Evolutionary conservation across 768 basidiomycete genomes (phyloP).

Genomic region (Ramaria rubella): DNA sequence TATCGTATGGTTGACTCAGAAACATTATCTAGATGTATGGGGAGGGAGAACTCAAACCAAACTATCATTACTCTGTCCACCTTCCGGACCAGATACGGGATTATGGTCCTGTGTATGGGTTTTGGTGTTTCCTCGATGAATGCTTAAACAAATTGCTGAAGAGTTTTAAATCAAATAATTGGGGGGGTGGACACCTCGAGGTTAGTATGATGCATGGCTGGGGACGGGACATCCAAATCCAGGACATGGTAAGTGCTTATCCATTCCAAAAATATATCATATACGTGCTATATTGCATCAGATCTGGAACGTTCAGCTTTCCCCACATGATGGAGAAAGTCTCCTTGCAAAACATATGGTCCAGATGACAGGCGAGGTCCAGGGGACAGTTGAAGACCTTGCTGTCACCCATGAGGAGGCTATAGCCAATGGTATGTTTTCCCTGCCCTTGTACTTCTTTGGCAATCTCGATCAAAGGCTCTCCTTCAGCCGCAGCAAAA

Average conservation of each 20-base stretch:
- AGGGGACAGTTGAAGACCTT: conserved; percentile 16
- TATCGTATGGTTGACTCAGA: not conserved
- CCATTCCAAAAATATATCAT: not conserved
- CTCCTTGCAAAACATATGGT: not conserved
- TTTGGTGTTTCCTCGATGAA: conserved; percentile 34
- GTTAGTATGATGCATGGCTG: conserved; percentile 27
- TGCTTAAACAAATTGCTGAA: conserved; percentile 21
- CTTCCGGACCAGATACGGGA: conserved; percentile 20
- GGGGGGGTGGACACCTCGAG: conserved; percentile 25
- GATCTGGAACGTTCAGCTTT: not conserved
- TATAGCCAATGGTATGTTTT: not conserved
- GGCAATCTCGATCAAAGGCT: conserved; percentile 11
- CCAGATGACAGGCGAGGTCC: conserved; percentile 1
- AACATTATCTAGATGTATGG: conserved; percentile 27
- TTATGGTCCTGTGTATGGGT: conserved; percentile 19
- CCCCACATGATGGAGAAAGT: not conserved
- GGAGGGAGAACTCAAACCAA: conserved; percentile 25
- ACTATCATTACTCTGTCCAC: conserved; percentile 34
- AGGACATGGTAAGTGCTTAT: conserved; percentile 11
- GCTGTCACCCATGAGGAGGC: conserved; percentile 4
- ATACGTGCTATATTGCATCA: not conserved
- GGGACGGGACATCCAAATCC: conserved; percentile 11
- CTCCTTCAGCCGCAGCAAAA: not conserved
- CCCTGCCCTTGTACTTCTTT: not conserved
- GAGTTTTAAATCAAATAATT: not conserved